Base-by-base conservation (phyloP, 2,329 filamentous ascomycete species). In the Phialemonium atrogriseum region DNA sequence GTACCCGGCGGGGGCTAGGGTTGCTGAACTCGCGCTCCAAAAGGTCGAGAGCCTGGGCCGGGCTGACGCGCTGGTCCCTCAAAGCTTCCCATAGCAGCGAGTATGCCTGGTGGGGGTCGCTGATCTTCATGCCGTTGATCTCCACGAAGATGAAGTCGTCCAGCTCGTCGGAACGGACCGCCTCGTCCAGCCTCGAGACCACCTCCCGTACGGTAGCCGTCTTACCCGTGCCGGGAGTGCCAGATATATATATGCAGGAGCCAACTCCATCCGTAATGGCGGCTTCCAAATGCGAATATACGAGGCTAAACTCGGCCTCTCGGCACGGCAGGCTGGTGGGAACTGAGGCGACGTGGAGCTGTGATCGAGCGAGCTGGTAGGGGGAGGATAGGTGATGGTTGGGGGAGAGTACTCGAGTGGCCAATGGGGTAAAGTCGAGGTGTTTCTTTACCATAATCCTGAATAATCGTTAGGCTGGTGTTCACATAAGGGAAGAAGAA, bases 51-150 rank as follows among this genome's bases (percentile, higher is more conserved):
- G 91, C 89, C 54, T 98, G 91, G 3, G 85, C 77, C 1, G 91
- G 85, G 50, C 84, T 93, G 7, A 96, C 88, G 28, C 91, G 77
- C 51, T 98, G 87, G 16, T 87, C 88, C 51, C 89, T 89, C 38
- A 98, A 66, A 1, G 91, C 89, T 61, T 98, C 87, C 93, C 93
- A 98, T 2, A 98, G 71, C 13, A 98, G 62, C 3, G 85, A 82
- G 57, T 98, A 98, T 0, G 91, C 88, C 55, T 98, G 91, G 51
- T 96, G 88, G 1, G 91, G 89, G 53, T 98, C 91, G 0, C 91
- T 94, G 46, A 98, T 88, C 63, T 98, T 98, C 91, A 98, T 96
- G 44, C 91, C 93, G 57, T 98, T 98, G 61, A 98, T 96, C 57
- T 98, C 91, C 40, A 98, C 88, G 46, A 98, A 98, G 37, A 95